phyloP scores from a whole-genome alignment of 2,329 filamentous ascomycete genomes.

The Mycosphaerella arachidis region DNA sequence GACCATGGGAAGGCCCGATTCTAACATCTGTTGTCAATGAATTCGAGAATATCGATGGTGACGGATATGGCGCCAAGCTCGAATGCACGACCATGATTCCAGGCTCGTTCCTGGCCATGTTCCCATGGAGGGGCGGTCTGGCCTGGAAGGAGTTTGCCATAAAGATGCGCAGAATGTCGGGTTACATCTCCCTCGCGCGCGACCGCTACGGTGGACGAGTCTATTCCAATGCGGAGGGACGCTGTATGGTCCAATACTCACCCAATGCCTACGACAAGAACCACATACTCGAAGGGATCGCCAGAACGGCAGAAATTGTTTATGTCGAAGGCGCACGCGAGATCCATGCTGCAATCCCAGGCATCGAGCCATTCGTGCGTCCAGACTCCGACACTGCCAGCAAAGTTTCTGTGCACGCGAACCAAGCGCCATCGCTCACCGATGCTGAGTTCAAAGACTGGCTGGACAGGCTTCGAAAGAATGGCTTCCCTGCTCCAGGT shows the following conservation, averaged over 20 bases:
- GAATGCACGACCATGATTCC: constrained; percentile 75
- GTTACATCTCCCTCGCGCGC: constrained; percentile 68
- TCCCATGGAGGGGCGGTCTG: constrained; percentile 64
- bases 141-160: constrained; percentile 68
- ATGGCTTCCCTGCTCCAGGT: constrained; percentile 47
- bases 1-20: constrained; percentile 64
- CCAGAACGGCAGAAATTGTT: constrained; percentile 69
- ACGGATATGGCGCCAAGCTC: constrained; percentile 77
- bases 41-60: constrained; percentile 74
- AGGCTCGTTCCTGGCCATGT: constrained; percentile 55
- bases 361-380: constrained; percentile 60
- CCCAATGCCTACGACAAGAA: constrained; percentile 66
- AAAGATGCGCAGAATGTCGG: constrained; percentile 64
- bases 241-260: constrained; percentile 64
- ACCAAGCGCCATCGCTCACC: constrained; percentile 40
- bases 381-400: constrained; percentile 9
- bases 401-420: constrained; percentile 18
- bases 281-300: constrained; percentile 65
- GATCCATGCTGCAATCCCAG: constrained; percentile 63
- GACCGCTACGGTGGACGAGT: constrained; percentile 74
- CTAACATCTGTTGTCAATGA: constrained; percentile 73
- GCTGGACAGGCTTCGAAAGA: constrained; percentile 50
- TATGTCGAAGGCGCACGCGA: constrained; percentile 77
- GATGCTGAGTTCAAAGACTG: constrained; percentile 60
- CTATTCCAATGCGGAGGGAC: constrained; percentile 65